These are phyloP conservation scores for Ascosphaera aggregata DNA, from an alignment of 2,329 filamentous ascomycete genomes.

Conservation along the genomic window DNA sequence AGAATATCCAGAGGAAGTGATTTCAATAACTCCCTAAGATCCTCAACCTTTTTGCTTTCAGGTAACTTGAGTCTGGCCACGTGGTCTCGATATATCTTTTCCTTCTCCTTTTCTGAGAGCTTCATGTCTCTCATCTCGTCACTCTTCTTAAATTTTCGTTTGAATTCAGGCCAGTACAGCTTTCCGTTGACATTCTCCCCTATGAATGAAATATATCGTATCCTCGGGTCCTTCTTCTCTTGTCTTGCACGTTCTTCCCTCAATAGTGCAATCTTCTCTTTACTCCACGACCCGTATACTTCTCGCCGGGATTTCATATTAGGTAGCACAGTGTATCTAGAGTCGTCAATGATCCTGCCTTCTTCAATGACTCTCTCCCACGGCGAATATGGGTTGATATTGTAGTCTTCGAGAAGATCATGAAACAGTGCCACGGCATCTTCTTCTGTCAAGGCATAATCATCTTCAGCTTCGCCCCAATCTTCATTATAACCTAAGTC, in stretches of 20 bases:
- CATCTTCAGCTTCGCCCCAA: conserved; percentile 42
- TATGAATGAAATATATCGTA: conserved; percentile 63
- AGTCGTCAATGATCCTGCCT: conserved; percentile 58
- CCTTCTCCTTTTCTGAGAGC: conserved; percentile 24
- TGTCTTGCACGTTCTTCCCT: conserved; percentile 50
- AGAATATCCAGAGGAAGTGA: conserved; percentile 17
- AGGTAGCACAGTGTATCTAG: conserved; percentile 59
- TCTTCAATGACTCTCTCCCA: conserved; percentile 84
- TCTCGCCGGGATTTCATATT: conserved; percentile 66
- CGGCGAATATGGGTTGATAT: conserved; percentile 65
- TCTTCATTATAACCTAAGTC: conserved; percentile 17
- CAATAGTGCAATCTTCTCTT: conserved; percentile 47
- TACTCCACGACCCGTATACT: conserved; percentile 64
- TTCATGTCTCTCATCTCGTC: conserved; percentile 36
- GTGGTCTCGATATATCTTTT: conserved; percentile 25
- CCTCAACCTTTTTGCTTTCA: conserved; percentile 22
- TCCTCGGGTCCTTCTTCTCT: conserved; percentile 59
- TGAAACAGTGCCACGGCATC: conserved; percentile 62
- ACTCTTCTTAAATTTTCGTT: conserved; percentile 70
- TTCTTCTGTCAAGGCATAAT: conserved; percentile 40
- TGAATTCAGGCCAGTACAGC: conserved; percentile 94
- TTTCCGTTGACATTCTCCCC: conserved; percentile 67
- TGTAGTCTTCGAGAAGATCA: conserved; percentile 61
- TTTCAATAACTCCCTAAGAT: conserved; percentile 22
- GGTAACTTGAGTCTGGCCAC: conserved; percentile 22